Evolutionary conservation across 805 yeast species (phyloP).

Genomic region (Soucietia sequanensis): DNA sequence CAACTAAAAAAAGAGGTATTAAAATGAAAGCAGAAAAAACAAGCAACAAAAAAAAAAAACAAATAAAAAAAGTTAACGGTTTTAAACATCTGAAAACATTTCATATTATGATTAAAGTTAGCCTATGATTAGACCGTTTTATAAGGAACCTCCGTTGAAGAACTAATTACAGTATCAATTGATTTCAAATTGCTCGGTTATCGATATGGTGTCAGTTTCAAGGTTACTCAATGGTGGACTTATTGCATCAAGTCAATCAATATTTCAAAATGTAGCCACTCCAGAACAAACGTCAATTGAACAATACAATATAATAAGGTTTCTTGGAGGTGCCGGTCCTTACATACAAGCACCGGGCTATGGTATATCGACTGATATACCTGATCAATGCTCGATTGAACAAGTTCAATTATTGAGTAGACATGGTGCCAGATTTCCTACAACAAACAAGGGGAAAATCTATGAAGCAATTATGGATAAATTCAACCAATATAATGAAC

Average conservation of each 20-base stretch:
- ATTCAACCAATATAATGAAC: slow-evolving; percentile 20
- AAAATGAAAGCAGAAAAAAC: too few relatives aligned
- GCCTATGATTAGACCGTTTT: too few relatives aligned
- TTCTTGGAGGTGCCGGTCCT: slow-evolving; percentile 50
- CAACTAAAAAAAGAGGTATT: too few relatives aligned
- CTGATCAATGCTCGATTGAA: slow-evolving; percentile 52
- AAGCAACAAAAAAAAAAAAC: too few relatives aligned
- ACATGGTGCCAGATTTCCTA: slow-evolving; percentile 72
- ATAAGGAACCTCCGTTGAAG: too few relatives aligned
- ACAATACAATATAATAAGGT: slow-evolving; percentile 44
- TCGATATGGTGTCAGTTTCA: slow-evolving; percentile 25
- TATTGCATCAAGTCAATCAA: slow-evolving; percentile 20
- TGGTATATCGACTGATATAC: slow-evolving; percentile 50
- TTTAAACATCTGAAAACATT: too few relatives aligned
- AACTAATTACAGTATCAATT: too few relatives aligned
- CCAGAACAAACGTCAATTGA: slow-evolving; percentile 31
- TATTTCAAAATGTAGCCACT: slow-evolving; percentile 22
- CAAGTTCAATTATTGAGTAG: slow-evolving; percentile 73
- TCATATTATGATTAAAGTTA: too few relatives aligned
- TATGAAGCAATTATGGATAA: slow-evolving; percentile 26
- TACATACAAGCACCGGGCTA: slow-evolving; percentile 47
- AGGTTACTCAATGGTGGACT: slow-evolving; percentile 25
- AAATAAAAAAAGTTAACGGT: too few relatives aligned
- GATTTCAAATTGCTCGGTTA: neutral
- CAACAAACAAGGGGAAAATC: slow-evolving; percentile 24